phyloP scores from a whole-genome alignment of 805 yeast genomes.

The Starmerella gropengiesseri region DNA sequence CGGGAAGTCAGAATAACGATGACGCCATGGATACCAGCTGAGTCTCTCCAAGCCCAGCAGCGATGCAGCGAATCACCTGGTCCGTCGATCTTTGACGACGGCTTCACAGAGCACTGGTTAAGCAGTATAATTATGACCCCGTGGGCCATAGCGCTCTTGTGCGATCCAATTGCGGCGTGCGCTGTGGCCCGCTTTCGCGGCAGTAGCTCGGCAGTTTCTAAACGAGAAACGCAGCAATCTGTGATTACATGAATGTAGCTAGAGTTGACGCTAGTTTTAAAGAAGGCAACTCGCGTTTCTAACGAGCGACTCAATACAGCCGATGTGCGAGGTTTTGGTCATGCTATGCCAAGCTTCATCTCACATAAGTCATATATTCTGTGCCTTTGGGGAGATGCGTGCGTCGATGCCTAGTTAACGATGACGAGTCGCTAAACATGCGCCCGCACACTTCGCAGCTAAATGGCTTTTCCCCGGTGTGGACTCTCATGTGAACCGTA shows the following conservation, averaged over 20 bases:
- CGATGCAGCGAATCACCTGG: too few relatives aligned
- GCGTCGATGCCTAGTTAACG: conserved; percentile 68
- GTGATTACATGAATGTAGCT: neutral
- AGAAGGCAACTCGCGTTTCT: too few relatives aligned
- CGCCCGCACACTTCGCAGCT: conserved; percentile 36
- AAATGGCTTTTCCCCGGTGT: conserved; percentile 72
- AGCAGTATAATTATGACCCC: too few relatives aligned
- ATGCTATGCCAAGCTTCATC: neutral
- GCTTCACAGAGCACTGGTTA: too few relatives aligned
- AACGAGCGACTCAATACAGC: too few relatives aligned
- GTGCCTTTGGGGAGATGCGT: conserved; percentile 65
- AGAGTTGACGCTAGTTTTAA: neutral
- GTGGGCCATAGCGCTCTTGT: too few relatives aligned
- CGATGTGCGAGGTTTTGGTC: neutral
- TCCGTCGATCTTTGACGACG: too few relatives aligned
- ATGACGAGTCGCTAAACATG: conserved; percentile 31
- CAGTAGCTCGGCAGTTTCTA: too few relatives aligned
- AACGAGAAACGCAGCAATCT: neutral
- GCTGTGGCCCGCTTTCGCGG: too few relatives aligned
- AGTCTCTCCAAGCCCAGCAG: too few relatives aligned
- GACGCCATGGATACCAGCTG: conserved; percentile 3
- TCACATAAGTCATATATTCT: neutral
- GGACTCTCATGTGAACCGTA: conserved; percentile 68
- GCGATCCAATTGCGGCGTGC: too few relatives aligned
- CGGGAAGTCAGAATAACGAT: too few relatives aligned